A percentile compares a stretch with the other conserved stretches of the same genome.
phyloP scores from a whole-genome alignment of 805 yeast species.

The Middelhovenomyces tepae region DNA sequence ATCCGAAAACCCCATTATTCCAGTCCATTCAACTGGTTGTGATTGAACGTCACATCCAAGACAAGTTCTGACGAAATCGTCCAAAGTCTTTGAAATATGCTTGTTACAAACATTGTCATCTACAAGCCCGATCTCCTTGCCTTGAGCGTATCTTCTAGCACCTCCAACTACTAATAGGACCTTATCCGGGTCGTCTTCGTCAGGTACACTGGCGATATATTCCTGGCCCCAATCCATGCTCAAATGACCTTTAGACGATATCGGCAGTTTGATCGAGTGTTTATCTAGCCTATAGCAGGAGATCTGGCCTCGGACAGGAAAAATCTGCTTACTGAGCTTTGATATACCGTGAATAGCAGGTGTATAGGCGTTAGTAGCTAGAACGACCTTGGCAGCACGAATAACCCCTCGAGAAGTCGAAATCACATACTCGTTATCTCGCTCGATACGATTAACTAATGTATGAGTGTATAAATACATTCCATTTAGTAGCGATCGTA shows the following conservation, averaged over 20 bases:
- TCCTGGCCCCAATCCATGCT: conserved; percentile 13
- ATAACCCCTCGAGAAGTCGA: conserved; percentile 27
- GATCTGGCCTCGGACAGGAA: conserved; percentile 25
- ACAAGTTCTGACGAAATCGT: conserved; percentile 1
- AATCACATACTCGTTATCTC: conserved; percentile 25
- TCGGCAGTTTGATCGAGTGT: conserved; percentile 1
- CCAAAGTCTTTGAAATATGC: conserved; percentile 5
- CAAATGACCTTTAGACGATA: conserved; percentile 5
- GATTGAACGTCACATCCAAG: conserved; percentile 8
- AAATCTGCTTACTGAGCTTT: conserved; percentile 9
- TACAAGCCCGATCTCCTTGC: conserved; percentile 8
- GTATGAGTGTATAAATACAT: conserved; percentile 37
- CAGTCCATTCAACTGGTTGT: conserved; percentile 33
- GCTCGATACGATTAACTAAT: conserved; percentile 25
- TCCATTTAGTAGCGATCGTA: conserved; percentile 27
- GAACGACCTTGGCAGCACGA: conserved; percentile 29
- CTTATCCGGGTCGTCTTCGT: conserved; percentile 4
- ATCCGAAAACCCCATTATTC: conserved; percentile 39
- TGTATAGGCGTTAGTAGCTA: conserved; percentile 33
- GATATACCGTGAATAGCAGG: conserved; percentile 4
- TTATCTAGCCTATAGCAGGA: conserved; percentile 10
- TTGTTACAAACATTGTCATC: conserved; percentile 11
- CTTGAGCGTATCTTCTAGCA: conserved; percentile 9
- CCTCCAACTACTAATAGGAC: conserved; percentile 15
- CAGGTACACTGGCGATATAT: conserved; percentile 12